Base-by-base conservation (phyloP, 345 rosid species). In the Arabis alpina region DNA sequence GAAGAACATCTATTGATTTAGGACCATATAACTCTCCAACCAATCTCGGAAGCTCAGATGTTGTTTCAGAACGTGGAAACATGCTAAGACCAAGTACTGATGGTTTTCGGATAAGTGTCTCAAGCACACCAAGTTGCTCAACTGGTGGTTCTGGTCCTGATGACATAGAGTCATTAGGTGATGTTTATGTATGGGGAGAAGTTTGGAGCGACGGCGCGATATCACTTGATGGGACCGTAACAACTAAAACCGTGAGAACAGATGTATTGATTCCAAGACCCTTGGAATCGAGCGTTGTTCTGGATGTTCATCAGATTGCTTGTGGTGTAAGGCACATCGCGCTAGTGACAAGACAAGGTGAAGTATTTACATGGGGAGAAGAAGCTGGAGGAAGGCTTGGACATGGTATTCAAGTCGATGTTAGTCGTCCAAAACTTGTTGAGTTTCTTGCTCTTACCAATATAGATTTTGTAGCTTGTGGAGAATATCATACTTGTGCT, bases 361-460 rank as follows among this genome's bases (percentile, higher is more conserved):
- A 93, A 78, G 92, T 91, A 36, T 93, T 91, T 79, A 86, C 98
- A 12, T 93, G 98, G 98, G 98, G 97, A 44, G 97, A 91, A 80
- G 98, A 91, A 82, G 83, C 82, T 62, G 96, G 96, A n/a, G 98
- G 98, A 24, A 84, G 96, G 79, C 96, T 93, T 49, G 98, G 97
- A 42, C 97, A 91, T 79, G 98, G 97, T 63, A 69, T 76, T 27
- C 87, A 91, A 64, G 80, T 69, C 1, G 90, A 91, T 57, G 77
- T 83, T 44, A 82, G 89, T 71, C 84, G 80, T 47, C 98, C 98
- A 13, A 83, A 54, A 64, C 94, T 93, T 42, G 98, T 93, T 12
- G 97, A 93, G 57, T 84, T 81, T 71, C 82, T 93, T 55, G 94
- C 98, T 37, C 75, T 85, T 16, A 87, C 82, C 66, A 93, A 85